phyloP scores from a whole-genome alignment of 1,284 basidiomycete species.

The Trichosporon sp. region DNA sequence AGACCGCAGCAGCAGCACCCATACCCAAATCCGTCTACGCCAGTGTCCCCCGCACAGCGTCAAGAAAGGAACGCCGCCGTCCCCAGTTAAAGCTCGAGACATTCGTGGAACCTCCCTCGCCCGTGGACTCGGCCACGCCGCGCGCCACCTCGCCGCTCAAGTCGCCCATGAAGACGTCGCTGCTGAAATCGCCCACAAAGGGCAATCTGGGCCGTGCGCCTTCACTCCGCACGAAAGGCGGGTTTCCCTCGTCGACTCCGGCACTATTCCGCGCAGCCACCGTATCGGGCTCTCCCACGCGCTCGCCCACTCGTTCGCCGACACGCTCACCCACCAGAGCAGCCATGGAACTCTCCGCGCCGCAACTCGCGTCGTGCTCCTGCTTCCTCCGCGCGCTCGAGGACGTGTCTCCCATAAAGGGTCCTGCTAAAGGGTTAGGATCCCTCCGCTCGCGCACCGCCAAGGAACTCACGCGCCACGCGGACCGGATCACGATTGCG shows the following conservation, averaged over 20 bases:
- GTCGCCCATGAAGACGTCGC: not conserved
- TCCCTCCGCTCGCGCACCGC: not conserved
- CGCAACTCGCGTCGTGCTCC: not conserved
- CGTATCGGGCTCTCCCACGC: not conserved
- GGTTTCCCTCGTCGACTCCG: not conserved
- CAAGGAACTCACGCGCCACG: not conserved
- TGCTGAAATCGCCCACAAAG: not conserved
- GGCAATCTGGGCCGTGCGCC: too few relatives aligned
- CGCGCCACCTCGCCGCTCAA: too few relatives aligned
- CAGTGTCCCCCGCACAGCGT: not conserved
- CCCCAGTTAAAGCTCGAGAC: not conserved
- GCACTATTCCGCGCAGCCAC: not conserved
- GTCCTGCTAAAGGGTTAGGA: not conserved
- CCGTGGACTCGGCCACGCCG: not conserved
- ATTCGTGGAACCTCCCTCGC: not conserved
- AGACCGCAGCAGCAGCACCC: not conserved
- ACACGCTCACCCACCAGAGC: too few relatives aligned
- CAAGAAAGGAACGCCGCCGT: not conserved
- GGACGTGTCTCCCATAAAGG: not conserved
- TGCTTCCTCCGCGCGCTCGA: not conserved
- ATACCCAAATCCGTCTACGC: not conserved
- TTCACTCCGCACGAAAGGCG: too few relatives aligned
- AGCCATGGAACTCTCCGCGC: not conserved
- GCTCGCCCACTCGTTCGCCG: not conserved
- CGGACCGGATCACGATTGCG: slow-evolving; percentile 1